Evolutionary conservation across 2,329 filamentous ascomycete genomes (phyloP).

Genomic region (Pseudocercospora eumusae): DNA sequence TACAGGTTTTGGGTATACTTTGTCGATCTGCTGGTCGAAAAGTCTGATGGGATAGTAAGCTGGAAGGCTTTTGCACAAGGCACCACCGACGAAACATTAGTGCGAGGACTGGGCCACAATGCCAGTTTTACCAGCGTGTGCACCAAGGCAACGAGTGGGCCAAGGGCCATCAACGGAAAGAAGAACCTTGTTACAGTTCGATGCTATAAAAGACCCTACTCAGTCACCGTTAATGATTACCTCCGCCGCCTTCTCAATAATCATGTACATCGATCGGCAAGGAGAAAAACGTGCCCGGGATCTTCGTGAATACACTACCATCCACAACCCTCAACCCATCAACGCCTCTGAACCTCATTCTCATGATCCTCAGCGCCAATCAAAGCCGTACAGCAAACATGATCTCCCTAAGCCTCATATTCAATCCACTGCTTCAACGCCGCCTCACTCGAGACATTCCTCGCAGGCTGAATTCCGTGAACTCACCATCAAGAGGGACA

Average conservation of each 20-base stretch:
- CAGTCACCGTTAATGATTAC: conserved; percentile 45
- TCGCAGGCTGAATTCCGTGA: conserved; percentile 48
- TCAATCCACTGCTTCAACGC: conserved; percentile 52
- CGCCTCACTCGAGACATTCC: conserved; percentile 46
- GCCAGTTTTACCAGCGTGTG: no score
- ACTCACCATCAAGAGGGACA: conserved; percentile 47
- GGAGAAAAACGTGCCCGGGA: conserved; percentile 57
- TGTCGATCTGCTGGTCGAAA: no score
- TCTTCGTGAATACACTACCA: conserved; percentile 59
- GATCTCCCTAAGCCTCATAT: conserved; percentile 59
- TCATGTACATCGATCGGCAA: conserved; percentile 58
- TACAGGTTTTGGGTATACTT: no score
- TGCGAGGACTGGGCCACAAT: no score
- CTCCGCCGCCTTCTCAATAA: conserved; percentile 64
- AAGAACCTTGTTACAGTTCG: no score
- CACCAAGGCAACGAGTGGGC: no score
- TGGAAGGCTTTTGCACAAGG: no score
- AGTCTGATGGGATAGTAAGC: no score
- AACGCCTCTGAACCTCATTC: conserved; percentile 59
- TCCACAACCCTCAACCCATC: conserved; percentile 62
- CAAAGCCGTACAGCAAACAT: conserved; percentile 57
- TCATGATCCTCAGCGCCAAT: conserved; percentile 58
- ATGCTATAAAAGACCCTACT: background rate
- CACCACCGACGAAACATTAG: no score
- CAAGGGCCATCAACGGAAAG: no score